phyloP scores from a whole-genome alignment of 768 basidiomycete species.

The Mycena galericulata region DNA sequence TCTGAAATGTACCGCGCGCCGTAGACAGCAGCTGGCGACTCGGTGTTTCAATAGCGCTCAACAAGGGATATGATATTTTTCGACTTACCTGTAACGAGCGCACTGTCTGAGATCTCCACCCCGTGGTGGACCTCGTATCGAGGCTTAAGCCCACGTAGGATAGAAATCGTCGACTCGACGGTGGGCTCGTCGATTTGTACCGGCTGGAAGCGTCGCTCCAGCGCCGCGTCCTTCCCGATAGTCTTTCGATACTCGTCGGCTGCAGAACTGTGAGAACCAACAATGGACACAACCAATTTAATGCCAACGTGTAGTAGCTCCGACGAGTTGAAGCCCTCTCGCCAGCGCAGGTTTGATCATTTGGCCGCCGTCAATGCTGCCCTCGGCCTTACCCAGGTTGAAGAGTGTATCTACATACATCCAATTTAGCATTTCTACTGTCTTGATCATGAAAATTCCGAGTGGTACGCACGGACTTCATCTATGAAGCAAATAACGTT shows the following conservation, averaged over 20 bases:
- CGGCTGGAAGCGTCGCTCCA: constrained; percentile 92
- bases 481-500: constrained; percentile 95
- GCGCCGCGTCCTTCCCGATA: constrained; percentile 91
- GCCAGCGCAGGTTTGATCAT: constrained; percentile 96
- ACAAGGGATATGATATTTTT: background rate
- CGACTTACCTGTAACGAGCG: constrained; percentile 82
- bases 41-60: background rate
- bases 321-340: constrained; percentile 87
- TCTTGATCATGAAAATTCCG: background rate
- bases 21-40: constrained; percentile 78
- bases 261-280: constrained; percentile 35
- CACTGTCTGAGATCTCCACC: constrained; percentile 90
- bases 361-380: constrained; percentile 91
- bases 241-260: constrained; percentile 93
- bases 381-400: constrained; percentile 92
- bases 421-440: background rate
- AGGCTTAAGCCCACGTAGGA: constrained; percentile 86
- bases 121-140: constrained; percentile 94
- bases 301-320: constrained; percentile 85
- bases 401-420: constrained; percentile 75
- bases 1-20: constrained; percentile 88
- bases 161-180: constrained; percentile 86
- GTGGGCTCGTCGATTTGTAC: constrained; percentile 91
- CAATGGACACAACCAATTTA: background rate
- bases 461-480: constrained; percentile 82